A percentile compares a stretch with the other conserved stretches of the same genome.
Evolutionary conservation across 306 rosid genomes (phyloP).

Genomic region (Fagus sylvatica): DNA sequence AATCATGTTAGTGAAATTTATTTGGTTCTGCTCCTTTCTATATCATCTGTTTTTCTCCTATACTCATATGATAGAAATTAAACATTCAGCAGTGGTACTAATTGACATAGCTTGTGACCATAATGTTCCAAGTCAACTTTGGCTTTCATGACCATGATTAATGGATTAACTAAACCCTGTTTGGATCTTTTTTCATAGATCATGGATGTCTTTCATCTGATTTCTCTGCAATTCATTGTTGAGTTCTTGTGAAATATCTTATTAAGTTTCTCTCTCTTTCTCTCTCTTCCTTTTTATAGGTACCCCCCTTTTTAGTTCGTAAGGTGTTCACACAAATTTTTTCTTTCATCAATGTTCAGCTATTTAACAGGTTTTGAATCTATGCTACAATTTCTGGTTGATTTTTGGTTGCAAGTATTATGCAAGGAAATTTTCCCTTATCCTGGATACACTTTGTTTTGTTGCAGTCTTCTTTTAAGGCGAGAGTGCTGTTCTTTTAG

Average conservation of each 20-base stretch:
- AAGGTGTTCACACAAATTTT: conserved; percentile 93
- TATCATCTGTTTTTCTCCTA: conserved; percentile 6
- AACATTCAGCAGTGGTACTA: not conserved
- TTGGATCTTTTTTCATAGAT: not conserved
- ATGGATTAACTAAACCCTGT: not conserved
- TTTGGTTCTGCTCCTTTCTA: not conserved
- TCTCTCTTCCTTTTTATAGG: conserved; percentile 38
- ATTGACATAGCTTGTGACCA: not conserved
- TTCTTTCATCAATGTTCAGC: conserved; percentile 86
- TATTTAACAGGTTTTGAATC: conserved; percentile 77
- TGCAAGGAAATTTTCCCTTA: conserved; percentile 2
- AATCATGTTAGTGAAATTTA: conserved; percentile 69
- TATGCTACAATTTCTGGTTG: conserved; percentile 17
- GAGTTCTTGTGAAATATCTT: conserved; percentile 12
- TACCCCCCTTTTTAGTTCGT: conserved; percentile 71
- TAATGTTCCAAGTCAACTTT: not conserved
- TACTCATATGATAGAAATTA: not conserved
- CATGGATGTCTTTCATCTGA: conserved; percentile 6
- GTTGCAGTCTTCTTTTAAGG: conserved; percentile 89
- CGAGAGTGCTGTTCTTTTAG: conserved; percentile 99
- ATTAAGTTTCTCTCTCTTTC: not conserved
- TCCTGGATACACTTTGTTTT: conserved; percentile 11
- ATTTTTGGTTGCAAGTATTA: conserved; percentile 7
- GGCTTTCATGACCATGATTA: not conserved
- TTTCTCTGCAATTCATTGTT: conserved; percentile 1